phyloP scores from a whole-genome alignment of 2,329 filamentous ascomycete species.

The Pseudocercospora ulei region DNA sequence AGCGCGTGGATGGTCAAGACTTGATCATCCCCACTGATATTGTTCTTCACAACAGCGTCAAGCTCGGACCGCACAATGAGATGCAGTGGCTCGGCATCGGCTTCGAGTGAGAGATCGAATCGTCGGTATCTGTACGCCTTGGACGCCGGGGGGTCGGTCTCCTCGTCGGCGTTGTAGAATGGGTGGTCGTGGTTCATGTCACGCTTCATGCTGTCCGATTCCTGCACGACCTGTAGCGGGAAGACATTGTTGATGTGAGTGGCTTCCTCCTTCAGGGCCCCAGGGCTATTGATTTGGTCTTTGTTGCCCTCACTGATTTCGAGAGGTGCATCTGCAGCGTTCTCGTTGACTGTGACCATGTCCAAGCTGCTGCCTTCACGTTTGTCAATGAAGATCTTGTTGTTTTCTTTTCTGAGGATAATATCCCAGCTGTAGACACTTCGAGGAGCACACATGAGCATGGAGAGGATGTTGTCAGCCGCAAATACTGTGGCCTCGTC shows the following conservation, averaged over 20 bases:
- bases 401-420: constrained; percentile 80
- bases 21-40: constrained; percentile 83
- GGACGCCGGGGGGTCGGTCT: constrained; percentile 85
- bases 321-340: constrained; percentile 86
- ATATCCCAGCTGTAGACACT: constrained; percentile 98
- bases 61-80: constrained; percentile 89
- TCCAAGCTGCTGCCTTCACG: constrained; percentile 88
- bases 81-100: constrained; percentile 85
- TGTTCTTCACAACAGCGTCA: constrained; percentile 92
- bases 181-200: constrained; percentile 84
- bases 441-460: constrained; percentile 97
- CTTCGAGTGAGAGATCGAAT: constrained; percentile 86
- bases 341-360: constrained; percentile 98
- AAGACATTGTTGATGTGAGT: constrained; percentile 99
- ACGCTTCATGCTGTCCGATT: constrained; percentile 67
- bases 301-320: constrained; percentile 87
- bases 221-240: constrained; percentile 83
- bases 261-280: constrained; percentile 84
- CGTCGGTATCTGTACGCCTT: constrained; percentile 98
- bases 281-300: constrained; percentile 89
- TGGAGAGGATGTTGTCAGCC: constrained; percentile 92
- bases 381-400: constrained; percentile 99
- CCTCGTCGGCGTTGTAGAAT: constrained; percentile 90
- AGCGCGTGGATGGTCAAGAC: constrained; percentile 86
- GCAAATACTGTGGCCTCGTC: constrained; percentile 94